A percentile compares a stretch with the other conserved stretches of the same genome.
Evolutionary conservation across 2,329 filamentous ascomycete species (phyloP).

Genomic region (Arthrobotrys sphaeroides): DNA sequence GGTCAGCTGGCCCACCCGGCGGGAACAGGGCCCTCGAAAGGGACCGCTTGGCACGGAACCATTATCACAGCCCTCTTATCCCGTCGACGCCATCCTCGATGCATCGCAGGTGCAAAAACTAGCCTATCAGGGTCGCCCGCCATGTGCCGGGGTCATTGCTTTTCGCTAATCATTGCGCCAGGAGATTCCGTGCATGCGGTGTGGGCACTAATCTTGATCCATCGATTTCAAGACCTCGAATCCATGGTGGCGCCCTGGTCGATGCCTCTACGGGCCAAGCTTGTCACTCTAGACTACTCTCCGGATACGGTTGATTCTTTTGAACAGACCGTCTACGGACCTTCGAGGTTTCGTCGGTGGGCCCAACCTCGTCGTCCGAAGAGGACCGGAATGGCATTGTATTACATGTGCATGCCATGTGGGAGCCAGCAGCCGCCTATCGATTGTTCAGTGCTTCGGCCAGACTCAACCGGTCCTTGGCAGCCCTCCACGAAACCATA

Average conservation of each 20-base stretch:
- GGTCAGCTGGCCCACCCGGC: constrained; percentile 24
- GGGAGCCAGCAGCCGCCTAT: background rate
- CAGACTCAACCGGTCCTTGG: background rate
- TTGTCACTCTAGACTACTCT: background rate
- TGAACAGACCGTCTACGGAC: background rate
- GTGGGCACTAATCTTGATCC: constrained; percentile 29
- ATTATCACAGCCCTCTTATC: background rate
- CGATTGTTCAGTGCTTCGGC: background rate
- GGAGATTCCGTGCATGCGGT: constrained; percentile 10
- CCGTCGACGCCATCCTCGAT: constrained; percentile 23
- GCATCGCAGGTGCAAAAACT: constrained; percentile 4
- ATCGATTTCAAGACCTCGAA: constrained; percentile 9
- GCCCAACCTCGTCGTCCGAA: constrained; percentile 11
- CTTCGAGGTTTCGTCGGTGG: background rate
- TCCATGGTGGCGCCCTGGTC: constrained; percentile 1
- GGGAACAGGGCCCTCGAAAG: constrained; percentile 8
- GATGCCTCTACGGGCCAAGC: constrained; percentile 12
- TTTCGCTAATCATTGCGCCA: constrained; percentile 39
- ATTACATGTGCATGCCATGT: background rate
- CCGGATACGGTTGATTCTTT: constrained; percentile 30
- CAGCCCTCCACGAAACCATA: background rate
- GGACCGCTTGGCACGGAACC: constrained; percentile 25
- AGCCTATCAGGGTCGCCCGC: constrained; percentile 23
- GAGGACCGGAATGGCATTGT: background rate
- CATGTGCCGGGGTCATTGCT: constrained; percentile 37